Evolutionary conservation across 176 grass and related monocot species (phyloP), one percentile per base, ranked within the genome.

Genomic region (Phoenix dactylifera): DNA sequence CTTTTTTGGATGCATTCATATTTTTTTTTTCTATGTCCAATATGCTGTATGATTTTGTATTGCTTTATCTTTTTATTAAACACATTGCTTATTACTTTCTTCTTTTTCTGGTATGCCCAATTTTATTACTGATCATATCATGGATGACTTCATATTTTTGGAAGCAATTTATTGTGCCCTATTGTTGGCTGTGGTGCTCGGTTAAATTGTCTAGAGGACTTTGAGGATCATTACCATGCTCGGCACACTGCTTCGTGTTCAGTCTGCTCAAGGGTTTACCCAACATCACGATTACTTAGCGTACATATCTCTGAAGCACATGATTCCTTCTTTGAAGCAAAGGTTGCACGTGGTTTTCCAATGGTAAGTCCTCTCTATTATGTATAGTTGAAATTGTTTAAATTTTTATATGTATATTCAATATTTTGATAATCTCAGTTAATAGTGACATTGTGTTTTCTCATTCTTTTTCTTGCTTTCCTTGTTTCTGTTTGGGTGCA

Each of bases 281-380:
- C 93, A 68, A 92, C 93, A 44, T 83, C 73, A 57, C 77, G 78
- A 48, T 69, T 92, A 30, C 70, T 98, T 14, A 92, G 78, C 64
- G 86, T 92, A 66, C 93, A 98, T 80, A 69, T 98, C 51, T 98
- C 93, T 29, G 93, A 92, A 72, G 79, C 81, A 4, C 93, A 98
- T 58, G 93, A 98, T 78, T 98, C 93, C 0, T 98, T 92, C 62
- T 98, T 92, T 50, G 79, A 92, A 81, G 87, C 87, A 72, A 88
- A 98, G 77, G 93, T 89, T 58, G 78, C 87, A 15, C 78, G 76
- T 44, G 93, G 93, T 68, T 98, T 86, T 82, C 81, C 84, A 49
- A 92, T 98, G 88, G 93, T 89, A 92, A 58, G 26, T 67, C 18
- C 30, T 74, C 15, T 76, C 32, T 22, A 18, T 52, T 22, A 44